phyloP scores from a whole-genome alignment of 2,329 filamentous ascomycete species.

The Pestalotiopsis sp. region DNA sequence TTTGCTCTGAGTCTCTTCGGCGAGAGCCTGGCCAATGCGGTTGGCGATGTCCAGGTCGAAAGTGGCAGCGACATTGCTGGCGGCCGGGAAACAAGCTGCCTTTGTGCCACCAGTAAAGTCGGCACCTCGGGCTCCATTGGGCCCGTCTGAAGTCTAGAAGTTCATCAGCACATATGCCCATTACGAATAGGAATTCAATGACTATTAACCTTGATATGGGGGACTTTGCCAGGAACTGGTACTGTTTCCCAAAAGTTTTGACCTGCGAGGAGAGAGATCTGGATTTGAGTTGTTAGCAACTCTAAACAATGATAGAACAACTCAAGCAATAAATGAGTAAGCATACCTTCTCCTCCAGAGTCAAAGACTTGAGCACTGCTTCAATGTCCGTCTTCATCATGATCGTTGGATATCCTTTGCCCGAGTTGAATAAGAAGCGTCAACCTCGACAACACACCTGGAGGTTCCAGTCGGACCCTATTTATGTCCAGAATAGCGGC shows the following conservation, averaged over 20 bases:
- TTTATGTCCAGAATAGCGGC: not conserved
- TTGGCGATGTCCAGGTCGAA: conserved; percentile 63
- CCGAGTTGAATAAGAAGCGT: not conserved
- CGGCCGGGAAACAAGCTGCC: conserved; percentile 35
- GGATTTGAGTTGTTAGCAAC: not conserved
- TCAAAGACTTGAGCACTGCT: conserved; percentile 16
- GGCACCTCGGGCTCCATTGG: conserved; percentile 38
- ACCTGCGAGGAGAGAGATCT: conserved; percentile 16
- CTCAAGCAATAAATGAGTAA: not conserved
- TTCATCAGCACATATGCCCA: not conserved
- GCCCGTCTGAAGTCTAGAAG: conserved; percentile 28
- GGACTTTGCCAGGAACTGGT: conserved; percentile 15
- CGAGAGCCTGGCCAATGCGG: conserved; percentile 59
- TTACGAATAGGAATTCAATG: not conserved
- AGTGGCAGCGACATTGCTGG: conserved; percentile 56
- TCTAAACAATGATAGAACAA: not conserved
- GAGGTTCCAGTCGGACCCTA: not conserved
- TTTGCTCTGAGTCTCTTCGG: conserved; percentile 58
- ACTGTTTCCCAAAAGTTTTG: conserved; percentile 19
- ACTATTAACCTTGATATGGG: conserved; percentile 17
- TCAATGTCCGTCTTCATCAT: conserved; percentile 13
- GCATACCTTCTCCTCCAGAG: conserved; percentile 17
- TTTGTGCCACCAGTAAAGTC: conserved; percentile 30
- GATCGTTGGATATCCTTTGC: not conserved
- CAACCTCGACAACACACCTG: not conserved